Conservation (phyloP, 2,329 filamentous ascomycete genomes). For the Alternaria burnsii region DNA sequence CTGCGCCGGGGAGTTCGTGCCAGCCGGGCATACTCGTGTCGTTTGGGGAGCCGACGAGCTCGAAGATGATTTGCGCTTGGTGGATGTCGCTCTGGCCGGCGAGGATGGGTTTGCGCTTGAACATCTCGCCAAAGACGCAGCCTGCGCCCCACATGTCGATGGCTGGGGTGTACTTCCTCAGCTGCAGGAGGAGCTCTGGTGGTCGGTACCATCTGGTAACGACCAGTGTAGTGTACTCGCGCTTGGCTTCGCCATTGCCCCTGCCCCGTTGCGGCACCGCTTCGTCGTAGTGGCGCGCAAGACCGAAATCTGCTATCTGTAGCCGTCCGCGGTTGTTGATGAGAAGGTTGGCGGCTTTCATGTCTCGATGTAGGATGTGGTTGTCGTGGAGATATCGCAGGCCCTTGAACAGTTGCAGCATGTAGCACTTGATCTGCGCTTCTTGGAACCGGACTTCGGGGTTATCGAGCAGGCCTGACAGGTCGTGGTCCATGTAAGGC, state of each 20-base stretch:
- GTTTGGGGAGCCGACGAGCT: constrained; percentile 86
- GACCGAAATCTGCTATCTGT: constrained; percentile 96
- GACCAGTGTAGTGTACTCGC: constrained; percentile 96
- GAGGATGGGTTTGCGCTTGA: constrained; percentile 90
- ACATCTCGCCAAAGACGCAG: constrained; percentile 99
- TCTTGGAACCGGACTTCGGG: constrained; percentile 86
- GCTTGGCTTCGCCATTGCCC: constrained; percentile 82
- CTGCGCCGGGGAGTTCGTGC: constrained; percentile 81
- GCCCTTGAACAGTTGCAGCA: constrained; percentile 90
- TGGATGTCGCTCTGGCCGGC: constrained; percentile 87
- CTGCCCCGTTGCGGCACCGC: constrained; percentile 76
- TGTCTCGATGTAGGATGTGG: constrained; percentile 91
- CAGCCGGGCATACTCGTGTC: constrained; percentile 94
- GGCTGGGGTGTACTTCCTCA: constrained; percentile 92
- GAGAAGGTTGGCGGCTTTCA: constrained; percentile 97
- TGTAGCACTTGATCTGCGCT: constrained; percentile 96
- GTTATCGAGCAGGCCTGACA: constrained; percentile 96
- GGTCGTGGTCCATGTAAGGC: constrained; percentile 98
- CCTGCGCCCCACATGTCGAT: constrained; percentile 99
- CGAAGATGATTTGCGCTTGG: constrained; percentile 93
- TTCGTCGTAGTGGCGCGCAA: constrained; percentile 93
- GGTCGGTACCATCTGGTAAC: constrained; percentile 98
- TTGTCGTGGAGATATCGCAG: constrained; percentile 86
- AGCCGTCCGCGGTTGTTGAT: constrained; percentile 94
- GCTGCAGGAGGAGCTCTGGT: constrained; percentile 86